Evolutionary conservation across 495 filamentous ascomycete species (phyloP).

Genomic region (Penicillium malachiteum): DNA sequence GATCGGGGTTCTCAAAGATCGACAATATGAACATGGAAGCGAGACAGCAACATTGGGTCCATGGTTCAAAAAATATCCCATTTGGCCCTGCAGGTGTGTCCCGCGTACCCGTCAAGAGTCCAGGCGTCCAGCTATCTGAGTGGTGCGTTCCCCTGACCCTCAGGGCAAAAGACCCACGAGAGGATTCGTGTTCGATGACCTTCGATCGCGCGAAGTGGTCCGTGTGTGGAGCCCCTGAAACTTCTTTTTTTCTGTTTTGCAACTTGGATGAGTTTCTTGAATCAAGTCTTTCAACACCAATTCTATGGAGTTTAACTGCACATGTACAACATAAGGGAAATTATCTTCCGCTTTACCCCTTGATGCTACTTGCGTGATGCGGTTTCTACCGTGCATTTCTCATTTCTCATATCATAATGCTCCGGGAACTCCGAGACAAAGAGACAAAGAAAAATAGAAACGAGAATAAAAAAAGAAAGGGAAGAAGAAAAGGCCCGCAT

Average conservation of each 20-base stretch:
- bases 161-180: not conserved
- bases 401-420: not conserved
- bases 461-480: not conserved
- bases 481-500: not conserved
- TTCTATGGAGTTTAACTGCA: not conserved
- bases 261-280: no score
- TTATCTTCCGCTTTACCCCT: not conserved
- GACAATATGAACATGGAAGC: slow-evolving; percentile 8
- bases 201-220: slow-evolving; percentile 1
- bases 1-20: not conserved
- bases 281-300: no score
- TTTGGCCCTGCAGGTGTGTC: not conserved
- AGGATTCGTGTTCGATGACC: not conserved
- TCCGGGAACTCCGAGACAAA: not conserved
- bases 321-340: not conserved
- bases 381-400: not conserved
- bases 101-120: not conserved
- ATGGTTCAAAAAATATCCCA: not conserved
- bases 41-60: not conserved
- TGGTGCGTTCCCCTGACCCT: slow-evolving; percentile 4
- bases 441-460: not conserved
- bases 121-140: not conserved
- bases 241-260: no score
- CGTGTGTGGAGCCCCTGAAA: not conserved
- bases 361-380: not conserved